Evolutionary conservation across 495 filamentous ascomycete species (phyloP).

Genomic region (Talaromyces thailandensis): DNA sequence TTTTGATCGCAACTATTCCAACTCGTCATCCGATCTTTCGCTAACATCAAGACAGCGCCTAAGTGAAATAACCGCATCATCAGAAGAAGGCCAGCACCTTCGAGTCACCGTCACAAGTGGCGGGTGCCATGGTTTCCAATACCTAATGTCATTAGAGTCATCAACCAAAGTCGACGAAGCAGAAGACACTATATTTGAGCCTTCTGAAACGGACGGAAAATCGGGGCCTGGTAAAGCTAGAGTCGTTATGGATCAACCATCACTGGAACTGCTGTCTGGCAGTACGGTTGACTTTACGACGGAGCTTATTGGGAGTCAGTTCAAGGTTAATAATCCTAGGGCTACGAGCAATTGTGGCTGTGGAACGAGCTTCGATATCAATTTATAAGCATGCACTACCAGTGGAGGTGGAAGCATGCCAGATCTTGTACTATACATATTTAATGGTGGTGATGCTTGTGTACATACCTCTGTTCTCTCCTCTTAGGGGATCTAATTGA

Average conservation of each 20-base stretch:
- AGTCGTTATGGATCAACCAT: slow-evolving; percentile 81
- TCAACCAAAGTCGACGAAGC: slow-evolving; percentile 48
- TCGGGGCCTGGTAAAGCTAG: slow-evolving; percentile 52
- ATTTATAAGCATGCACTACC: slow-evolving; percentile 28
- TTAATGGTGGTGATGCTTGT: neutral
- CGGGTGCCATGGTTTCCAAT: slow-evolving; percentile 97
- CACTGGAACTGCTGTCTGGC: slow-evolving; percentile 80
- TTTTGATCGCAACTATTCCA: neutral
- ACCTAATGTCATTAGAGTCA: slow-evolving; percentile 78
- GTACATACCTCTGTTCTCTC: neutral
- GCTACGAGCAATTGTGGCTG: slow-evolving; percentile 95
- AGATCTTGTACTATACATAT: neutral
- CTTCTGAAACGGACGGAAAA: slow-evolving; percentile 14
- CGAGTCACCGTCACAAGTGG: slow-evolving; percentile 86
- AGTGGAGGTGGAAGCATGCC: neutral
- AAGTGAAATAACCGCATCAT: slow-evolving; percentile 43
- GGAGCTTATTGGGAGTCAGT: slow-evolving; percentile 96
- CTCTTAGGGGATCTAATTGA: neutral
- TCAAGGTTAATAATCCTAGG: slow-evolving; percentile 85
- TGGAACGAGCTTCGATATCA: slow-evolving; percentile 96
- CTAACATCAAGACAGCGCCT: slow-evolving; percentile 46
- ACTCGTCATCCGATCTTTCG: neutral
- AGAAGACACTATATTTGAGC: slow-evolving; percentile 64
- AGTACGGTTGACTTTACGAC: slow-evolving; percentile 93
- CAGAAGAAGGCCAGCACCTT: slow-evolving; percentile 46